Conservation (phyloP, 805 yeast species). For the Pichia exigua region DNA sequence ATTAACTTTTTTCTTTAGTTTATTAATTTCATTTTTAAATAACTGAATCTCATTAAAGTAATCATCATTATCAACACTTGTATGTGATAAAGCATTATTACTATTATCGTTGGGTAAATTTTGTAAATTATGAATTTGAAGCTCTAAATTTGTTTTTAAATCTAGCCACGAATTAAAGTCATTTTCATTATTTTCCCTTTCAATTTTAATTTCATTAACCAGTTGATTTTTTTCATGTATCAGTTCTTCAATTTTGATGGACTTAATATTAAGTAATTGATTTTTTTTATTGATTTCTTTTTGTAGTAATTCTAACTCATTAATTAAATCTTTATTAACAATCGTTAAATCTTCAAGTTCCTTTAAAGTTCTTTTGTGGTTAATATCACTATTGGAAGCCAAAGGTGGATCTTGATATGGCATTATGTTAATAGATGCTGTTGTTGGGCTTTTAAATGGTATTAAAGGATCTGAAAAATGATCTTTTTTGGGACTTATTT, state of each 20-base stretch:
- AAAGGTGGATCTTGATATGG: background rate
- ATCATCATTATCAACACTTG: conserved; percentile 9
- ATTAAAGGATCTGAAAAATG: background rate
- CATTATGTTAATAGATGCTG: conserved; percentile 1
- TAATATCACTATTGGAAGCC: background rate
- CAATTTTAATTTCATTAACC: conserved; percentile 21
- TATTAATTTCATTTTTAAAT: conserved; percentile 18
- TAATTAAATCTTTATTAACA: conserved; percentile 23
- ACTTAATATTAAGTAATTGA: conserved; percentile 18
- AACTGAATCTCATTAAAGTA: conserved; percentile 6
- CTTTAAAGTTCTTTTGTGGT: conserved; percentile 21
- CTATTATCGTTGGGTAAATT: background rate
- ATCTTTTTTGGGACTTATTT: background rate
- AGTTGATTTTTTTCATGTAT: conserved; percentile 19
- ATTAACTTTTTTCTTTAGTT: conserved; percentile 23
- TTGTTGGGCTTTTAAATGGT: background rate
- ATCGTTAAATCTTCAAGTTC: conserved; percentile 25
- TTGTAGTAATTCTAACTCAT: conserved; percentile 32
- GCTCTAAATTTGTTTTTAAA: conserved; percentile 21
- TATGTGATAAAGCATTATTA: background rate
- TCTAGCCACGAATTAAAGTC: conserved; percentile 26
- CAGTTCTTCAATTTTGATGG: conserved; percentile 22
- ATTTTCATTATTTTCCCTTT: conserved; percentile 25
- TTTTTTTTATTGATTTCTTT: conserved; percentile 26
- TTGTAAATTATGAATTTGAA: conserved; percentile 15